A percentile compares a stretch with the other conserved stretches of the same genome.
These are phyloP conservation scores for Hyphodiscus sp. DNA, from an alignment of 2,329 filamentous ascomycete species.

Conservation along the genomic window DNA sequence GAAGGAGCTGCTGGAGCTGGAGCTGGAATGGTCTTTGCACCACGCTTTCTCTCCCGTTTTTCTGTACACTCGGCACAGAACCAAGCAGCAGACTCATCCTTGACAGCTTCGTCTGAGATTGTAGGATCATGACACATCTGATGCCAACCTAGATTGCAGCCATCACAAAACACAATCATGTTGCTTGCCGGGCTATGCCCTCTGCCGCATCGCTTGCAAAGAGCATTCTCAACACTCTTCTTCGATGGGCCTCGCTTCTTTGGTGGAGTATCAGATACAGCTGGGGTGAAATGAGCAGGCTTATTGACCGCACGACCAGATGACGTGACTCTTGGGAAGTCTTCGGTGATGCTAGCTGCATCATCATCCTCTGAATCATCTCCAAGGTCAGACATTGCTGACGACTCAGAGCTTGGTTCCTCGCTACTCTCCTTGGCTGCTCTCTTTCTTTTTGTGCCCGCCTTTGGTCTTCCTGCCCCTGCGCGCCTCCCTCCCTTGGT, in stretches of 20 bases:
- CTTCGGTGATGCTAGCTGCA: slow-evolving; percentile 41
- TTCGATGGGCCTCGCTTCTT: slow-evolving; percentile 42
- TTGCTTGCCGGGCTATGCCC: slow-evolving; percentile 67
- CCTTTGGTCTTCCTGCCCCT: slow-evolving; percentile 4
- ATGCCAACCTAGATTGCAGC: slow-evolving; percentile 74
- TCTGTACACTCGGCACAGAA: slow-evolving; percentile 57
- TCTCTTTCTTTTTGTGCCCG: slow-evolving; percentile 27
- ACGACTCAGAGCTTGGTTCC: slow-evolving; percentile 22
- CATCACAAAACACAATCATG: slow-evolving; percentile 80
- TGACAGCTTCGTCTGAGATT: slow-evolving; percentile 63
- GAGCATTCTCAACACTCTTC: slow-evolving; percentile 50
- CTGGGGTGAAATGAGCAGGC: slow-evolving; percentile 56
- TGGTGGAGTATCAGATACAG: slow-evolving; percentile 37
- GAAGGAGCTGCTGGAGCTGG: not conserved
- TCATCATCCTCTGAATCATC: slow-evolving; percentile 33
- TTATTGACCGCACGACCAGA: slow-evolving; percentile 68
- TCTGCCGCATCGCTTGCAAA: slow-evolving; percentile 68
- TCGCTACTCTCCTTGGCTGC: slow-evolving; percentile 23
- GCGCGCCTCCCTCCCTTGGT: slow-evolving; percentile 16
- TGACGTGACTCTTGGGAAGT: slow-evolving; percentile 60
- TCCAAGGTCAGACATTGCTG: slow-evolving; percentile 28
- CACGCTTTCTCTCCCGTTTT: slow-evolving; percentile 40
- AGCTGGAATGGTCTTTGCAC: slow-evolving; percentile 16
- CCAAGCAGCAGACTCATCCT: slow-evolving; percentile 63
- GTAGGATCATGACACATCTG: slow-evolving; percentile 73